Percentiles rank a stretch among this genome's conserved stretches.
phyloP scores from a whole-genome alignment of 768 basidiomycete species.

The Floccularia luteovirens region DNA sequence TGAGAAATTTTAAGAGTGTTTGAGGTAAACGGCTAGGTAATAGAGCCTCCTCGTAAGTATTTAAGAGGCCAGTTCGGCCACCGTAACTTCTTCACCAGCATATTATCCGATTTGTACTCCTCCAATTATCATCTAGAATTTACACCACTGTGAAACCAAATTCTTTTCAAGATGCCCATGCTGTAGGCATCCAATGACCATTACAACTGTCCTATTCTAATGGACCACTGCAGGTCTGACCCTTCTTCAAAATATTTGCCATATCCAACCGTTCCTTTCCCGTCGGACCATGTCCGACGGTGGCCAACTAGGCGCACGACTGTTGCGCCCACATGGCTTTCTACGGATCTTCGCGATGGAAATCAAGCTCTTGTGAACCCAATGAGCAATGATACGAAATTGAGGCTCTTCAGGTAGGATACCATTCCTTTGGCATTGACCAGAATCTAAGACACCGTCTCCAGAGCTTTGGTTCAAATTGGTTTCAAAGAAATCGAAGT shows the following conservation, averaged over 20 bases:
- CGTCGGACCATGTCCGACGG: conserved; percentile 47
- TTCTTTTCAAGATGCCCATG: conserved; percentile 73
- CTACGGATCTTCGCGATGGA: conserved; percentile 97
- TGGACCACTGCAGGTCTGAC: conserved; percentile 44
- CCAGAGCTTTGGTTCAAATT: conserved; percentile 74
- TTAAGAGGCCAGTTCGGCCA: too few relatives aligned
- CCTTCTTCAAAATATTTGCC: conserved; percentile 87
- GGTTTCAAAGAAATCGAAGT: conserved; percentile 98
- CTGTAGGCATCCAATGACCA: conserved; percentile 36
- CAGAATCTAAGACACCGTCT: too few relatives aligned
- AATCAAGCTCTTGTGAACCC: conserved; percentile 97
- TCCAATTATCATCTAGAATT: too few relatives aligned
- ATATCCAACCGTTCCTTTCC: conserved; percentile 75
- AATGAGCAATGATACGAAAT: conserved; percentile 93
- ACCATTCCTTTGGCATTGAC: too few relatives aligned
- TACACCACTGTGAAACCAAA: too few relatives aligned
- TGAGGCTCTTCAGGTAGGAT: conserved; percentile 54
- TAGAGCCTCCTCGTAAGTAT: too few relatives aligned
- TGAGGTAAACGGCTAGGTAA: too few relatives aligned
- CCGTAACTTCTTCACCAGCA: too few relatives aligned
- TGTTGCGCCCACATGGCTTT: conserved; percentile 90
- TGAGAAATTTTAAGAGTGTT: too few relatives aligned
- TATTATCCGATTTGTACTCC: too few relatives aligned
- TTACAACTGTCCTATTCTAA: neutral
- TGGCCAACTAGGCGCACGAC: conserved; percentile 77